Evolutionary conservation across 2,329 filamentous ascomycete species (phyloP).

Genomic region (Alternaria sp.): DNA sequence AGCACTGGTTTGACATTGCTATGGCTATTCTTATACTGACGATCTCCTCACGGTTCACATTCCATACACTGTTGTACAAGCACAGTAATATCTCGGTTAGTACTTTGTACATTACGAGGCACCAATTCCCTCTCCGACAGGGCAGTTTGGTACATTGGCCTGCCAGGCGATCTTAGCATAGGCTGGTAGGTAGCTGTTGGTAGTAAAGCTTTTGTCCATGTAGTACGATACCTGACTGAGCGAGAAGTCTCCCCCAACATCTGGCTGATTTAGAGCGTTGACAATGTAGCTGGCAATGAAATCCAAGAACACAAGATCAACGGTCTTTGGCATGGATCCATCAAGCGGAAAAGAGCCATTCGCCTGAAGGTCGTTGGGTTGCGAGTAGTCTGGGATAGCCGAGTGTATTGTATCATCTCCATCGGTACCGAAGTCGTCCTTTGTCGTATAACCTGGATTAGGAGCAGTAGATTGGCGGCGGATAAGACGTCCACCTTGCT

Average conservation of each 20-base stretch:
- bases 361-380: constrained; percentile 62
- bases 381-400: constrained; percentile 56
- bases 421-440: constrained; percentile 65
- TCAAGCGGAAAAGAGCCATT: constrained; percentile 59
- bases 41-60: background rate
- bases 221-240: constrained; percentile 48
- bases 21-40: background rate
- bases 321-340: constrained; percentile 54
- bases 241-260: constrained; percentile 45
- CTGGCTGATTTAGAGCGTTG: constrained; percentile 43
- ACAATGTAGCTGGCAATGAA: constrained; percentile 55
- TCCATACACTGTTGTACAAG: background rate
- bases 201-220: constrained; percentile 53
- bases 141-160: constrained; percentile 51
- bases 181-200: constrained; percentile 53
- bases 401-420: constrained; percentile 66
- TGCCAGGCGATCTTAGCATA: constrained; percentile 56
- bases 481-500: constrained; percentile 54
- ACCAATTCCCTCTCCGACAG: constrained; percentile 49
- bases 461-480: constrained; percentile 58
- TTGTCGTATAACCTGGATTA: constrained; percentile 63
- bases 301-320: constrained; percentile 65
- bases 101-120: background rate
- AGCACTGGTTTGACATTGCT: background rate
- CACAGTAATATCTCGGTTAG: background rate